Conservation (phyloP, 2,329 filamentous ascomycete species). For the Emmonsiellopsis sp. region DNA sequence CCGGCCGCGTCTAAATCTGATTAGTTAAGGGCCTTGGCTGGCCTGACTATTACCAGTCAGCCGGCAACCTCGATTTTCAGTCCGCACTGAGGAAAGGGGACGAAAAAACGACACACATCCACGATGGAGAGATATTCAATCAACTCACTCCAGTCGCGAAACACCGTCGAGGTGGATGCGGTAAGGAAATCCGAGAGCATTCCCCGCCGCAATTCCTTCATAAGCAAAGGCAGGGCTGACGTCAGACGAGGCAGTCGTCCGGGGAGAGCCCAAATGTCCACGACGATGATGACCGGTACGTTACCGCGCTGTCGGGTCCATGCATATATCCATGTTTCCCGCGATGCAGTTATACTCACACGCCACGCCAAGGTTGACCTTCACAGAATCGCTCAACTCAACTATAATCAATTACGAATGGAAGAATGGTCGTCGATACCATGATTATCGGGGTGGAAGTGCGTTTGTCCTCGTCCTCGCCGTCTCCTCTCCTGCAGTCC, state of each 20-base stretch:
- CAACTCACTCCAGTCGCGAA: too few relatives aligned
- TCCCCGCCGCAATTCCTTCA: neutral
- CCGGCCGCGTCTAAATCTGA: too few relatives aligned
- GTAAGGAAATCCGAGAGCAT: too few relatives aligned
- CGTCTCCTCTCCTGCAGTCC: neutral
- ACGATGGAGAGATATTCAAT: too few relatives aligned
- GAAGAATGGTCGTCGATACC: constrained; percentile 12
- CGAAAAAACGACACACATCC: too few relatives aligned
- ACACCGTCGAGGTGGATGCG: too few relatives aligned
- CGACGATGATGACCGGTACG: neutral
- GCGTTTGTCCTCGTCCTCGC: neutral
- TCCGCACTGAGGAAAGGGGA: too few relatives aligned
- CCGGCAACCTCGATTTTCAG: too few relatives aligned
- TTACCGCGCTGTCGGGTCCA: too few relatives aligned
- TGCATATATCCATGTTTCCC: neutral
- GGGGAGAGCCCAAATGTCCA: neutral
- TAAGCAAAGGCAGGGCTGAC: neutral
- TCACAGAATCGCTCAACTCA: constrained; percentile 1
- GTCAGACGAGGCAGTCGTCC: constrained; percentile 1
- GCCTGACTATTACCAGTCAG: too few relatives aligned
- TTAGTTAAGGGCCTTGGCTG: too few relatives aligned
- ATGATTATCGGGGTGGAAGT: constrained; percentile 7
- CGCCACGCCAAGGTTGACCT: neutral
- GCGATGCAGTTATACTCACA: neutral
- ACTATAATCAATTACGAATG: constrained; percentile 4